Conservation (phyloP, 768 basidiomycete species). For the Psilocybe cyanescens region DNA sequence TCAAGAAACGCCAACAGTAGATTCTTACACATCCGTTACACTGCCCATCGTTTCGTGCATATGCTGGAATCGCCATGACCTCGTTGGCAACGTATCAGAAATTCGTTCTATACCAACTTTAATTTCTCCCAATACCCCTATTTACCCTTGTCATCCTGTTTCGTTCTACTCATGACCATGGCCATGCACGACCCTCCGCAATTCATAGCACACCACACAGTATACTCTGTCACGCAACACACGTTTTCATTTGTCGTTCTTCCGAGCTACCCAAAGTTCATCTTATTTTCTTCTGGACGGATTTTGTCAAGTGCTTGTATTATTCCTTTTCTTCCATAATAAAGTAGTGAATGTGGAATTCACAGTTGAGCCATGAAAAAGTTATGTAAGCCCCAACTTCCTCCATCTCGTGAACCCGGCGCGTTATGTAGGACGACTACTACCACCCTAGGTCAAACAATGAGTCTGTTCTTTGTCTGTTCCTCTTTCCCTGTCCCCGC, state of each 20-base stretch:
- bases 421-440: neutral
- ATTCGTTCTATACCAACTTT: slow-evolving; percentile 19
- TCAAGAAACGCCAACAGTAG: slow-evolving; percentile 88
- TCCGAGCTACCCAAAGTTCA: neutral
- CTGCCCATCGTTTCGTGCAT: neutral
- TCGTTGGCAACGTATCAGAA: slow-evolving; percentile 15
- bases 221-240: slow-evolving; percentile 26
- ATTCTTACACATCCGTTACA: slow-evolving; percentile 2
- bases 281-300: slow-evolving; percentile 1
- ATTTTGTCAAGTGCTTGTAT: slow-evolving; percentile 4
- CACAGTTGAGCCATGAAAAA: neutral
- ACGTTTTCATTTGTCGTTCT: neutral
- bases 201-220: slow-evolving; percentile 34
- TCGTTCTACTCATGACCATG: slow-evolving; percentile 35
- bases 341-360: neutral
- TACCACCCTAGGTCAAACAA: neutral
- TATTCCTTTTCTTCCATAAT: slow-evolving; percentile 9
- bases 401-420: neutral
- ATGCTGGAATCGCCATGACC: slow-evolving; percentile 9
- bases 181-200: slow-evolving; percentile 39
- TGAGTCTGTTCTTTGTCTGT: no score
- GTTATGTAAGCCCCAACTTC: slow-evolving; percentile 29
- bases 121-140: slow-evolving; percentile 36
- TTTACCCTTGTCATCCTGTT: slow-evolving; percentile 27
- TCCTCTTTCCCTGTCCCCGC: no score